phyloP scores from a whole-genome alignment of 768 basidiomycete genomes.

The Boletus vinaceobasis region DNA sequence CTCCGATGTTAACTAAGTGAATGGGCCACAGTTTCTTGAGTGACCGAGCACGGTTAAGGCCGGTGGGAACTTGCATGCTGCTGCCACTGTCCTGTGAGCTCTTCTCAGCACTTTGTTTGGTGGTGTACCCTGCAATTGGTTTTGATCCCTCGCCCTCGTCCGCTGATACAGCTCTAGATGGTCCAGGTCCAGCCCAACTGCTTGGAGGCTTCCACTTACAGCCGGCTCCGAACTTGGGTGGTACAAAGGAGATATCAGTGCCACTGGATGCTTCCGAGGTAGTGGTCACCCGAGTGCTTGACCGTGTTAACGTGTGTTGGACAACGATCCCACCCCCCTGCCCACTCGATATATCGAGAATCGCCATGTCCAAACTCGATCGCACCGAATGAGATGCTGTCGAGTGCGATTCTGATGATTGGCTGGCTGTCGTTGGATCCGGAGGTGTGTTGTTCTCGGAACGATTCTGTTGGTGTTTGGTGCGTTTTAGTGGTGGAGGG shows the following conservation, averaged over 20 bases:
- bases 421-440: not conserved
- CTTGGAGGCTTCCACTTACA: constrained; percentile 24
- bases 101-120: constrained; percentile 1
- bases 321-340: too few relatives aligned
- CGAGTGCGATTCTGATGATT: not conserved
- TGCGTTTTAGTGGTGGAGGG: constrained; percentile 10
- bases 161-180: not conserved
- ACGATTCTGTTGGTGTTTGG: constrained; percentile 9
- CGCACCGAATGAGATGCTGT: not conserved
- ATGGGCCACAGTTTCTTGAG: not conserved
- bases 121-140: not conserved
- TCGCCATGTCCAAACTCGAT: not conserved
- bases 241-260: not conserved
- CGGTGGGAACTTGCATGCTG: not conserved
- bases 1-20: not conserved
- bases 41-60: not conserved
- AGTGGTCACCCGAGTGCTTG: not conserved
- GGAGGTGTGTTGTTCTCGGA: not conserved
- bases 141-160: not conserved
- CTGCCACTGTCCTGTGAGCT: not conserved
- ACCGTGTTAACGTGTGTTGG: not conserved
- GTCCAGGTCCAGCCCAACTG: constrained; percentile 25
- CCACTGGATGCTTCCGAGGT: not conserved
- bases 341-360: not conserved
- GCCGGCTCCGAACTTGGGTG: not conserved